phyloP scores from a whole-genome alignment of 2,329 filamentous ascomycete species.

The Hypocreales sp. region DNA sequence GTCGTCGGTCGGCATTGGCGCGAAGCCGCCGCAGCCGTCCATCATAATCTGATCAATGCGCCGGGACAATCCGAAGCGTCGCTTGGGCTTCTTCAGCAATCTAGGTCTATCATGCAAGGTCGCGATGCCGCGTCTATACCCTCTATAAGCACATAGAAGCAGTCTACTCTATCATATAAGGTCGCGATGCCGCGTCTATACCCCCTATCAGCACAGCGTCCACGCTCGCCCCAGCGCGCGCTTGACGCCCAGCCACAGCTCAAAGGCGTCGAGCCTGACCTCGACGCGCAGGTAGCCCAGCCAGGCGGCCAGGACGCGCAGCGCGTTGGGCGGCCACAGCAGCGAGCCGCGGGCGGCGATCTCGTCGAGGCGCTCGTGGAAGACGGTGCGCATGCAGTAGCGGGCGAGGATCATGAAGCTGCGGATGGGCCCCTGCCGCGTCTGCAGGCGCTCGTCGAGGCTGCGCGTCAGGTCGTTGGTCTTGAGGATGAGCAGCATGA shows the following conservation, averaged over 20 bases:
- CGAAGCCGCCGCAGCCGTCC: too few species aligned
- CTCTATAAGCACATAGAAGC: too few species aligned
- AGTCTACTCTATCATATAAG: too few species aligned
- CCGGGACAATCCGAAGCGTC: too few species aligned
- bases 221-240: conserved; percentile 29
- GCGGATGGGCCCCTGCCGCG: conserved; percentile 48
- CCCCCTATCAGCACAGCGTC: too few species aligned
- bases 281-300: conserved; percentile 42
- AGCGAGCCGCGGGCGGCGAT: conserved; percentile 36
- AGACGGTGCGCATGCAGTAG: conserved; percentile 52
- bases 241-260: conserved; percentile 43
- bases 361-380: conserved; percentile 46
- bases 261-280: conserved; percentile 47
- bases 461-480: conserved; percentile 93
- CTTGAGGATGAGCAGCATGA: conserved; percentile 91
- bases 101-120: too few species aligned
- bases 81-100: too few species aligned
- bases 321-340: conserved; percentile 40
- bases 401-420: conserved; percentile 53
- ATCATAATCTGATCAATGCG: too few species aligned
- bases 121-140: too few species aligned
- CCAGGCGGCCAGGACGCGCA: conserved; percentile 40
- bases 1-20: too few species aligned
- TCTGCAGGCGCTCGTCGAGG: conserved; percentile 81
- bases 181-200: too few species aligned